Conservation (phyloP, 139 green algal species). For the Tetraselmis striata region DNA sequence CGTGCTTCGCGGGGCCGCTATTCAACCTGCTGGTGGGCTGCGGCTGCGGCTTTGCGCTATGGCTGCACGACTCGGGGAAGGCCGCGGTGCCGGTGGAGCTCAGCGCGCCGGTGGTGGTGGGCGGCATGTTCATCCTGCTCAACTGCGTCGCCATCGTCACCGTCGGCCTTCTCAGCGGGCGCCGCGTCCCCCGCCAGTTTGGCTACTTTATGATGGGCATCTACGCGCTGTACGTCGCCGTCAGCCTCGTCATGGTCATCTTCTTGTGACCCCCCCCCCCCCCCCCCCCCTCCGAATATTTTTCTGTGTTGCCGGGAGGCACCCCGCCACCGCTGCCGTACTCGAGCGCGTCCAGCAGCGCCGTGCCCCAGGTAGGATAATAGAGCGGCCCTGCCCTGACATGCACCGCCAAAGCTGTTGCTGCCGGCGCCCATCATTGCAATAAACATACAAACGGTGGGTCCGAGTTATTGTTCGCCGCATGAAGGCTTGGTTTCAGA, state of each 20-base stretch:
- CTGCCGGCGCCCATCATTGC: too few species aligned
- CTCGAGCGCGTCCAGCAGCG: too few species aligned
- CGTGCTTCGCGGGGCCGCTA: constrained; percentile 83
- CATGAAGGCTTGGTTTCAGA: too few species aligned
- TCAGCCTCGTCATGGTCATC: background rate
- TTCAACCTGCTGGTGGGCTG: constrained; percentile 86
- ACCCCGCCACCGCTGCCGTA: too few species aligned
- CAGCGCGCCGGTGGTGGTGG: constrained; percentile 47
- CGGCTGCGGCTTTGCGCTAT: constrained; percentile 47
- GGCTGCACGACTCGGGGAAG: constrained; percentile 32
- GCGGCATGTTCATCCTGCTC: constrained; percentile 45
- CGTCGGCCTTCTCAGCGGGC: constrained; percentile 30
- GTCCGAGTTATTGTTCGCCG: too few species aligned
- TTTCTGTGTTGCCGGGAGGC: too few species aligned
- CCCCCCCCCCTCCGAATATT: too few species aligned
- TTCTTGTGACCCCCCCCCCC: background rate
- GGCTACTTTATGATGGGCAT: constrained; percentile 58
- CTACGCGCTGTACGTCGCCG: constrained; percentile 52
- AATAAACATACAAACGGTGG: too few species aligned
- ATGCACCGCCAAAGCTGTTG: too few species aligned
- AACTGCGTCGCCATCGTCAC: constrained; percentile 49
- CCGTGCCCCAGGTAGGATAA: too few species aligned
- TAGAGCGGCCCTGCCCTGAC: too few species aligned
- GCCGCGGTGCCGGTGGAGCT: constrained; percentile 28
- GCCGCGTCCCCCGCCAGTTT: constrained; percentile 48